These are phyloP conservation scores for Botrytis hyacinthi DNA, from an alignment of 2,329 filamentous ascomycete species.

Conservation along the genomic window DNA sequence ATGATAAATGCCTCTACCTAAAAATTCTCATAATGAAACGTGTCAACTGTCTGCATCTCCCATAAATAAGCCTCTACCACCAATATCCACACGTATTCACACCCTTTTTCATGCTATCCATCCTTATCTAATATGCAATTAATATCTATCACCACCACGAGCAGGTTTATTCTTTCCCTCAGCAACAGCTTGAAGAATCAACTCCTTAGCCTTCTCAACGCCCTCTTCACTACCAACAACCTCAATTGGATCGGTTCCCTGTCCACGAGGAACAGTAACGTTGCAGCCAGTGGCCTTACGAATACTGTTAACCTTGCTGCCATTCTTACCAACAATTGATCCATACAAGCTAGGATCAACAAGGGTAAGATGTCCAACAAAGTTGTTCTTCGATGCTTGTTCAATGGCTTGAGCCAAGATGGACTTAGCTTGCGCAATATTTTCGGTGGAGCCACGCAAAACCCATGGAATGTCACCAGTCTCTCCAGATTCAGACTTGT, in stretches of 20 bases:
- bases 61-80: slow-evolving; percentile 2
- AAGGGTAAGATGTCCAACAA: slow-evolving; percentile 71
- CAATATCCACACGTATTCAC: background rate
- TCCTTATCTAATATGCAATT: background rate
- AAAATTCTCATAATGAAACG: background rate
- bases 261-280: slow-evolving; percentile 87
- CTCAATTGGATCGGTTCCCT: slow-evolving; percentile 81
- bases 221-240: slow-evolving; percentile 77
- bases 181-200: slow-evolving; percentile 81
- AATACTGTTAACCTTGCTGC: slow-evolving; percentile 89
- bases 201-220: slow-evolving; percentile 80
- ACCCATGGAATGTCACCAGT: slow-evolving; percentile 85
- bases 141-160: slow-evolving; percentile 14
- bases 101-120: background rate
- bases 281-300: slow-evolving; percentile 89
- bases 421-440: slow-evolving; percentile 76
- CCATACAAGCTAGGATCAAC: slow-evolving; percentile 82
- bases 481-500: slow-evolving; percentile 50
- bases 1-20: background rate
- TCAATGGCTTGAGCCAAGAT: slow-evolving; percentile 71
- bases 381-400: slow-evolving; percentile 65
- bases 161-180: slow-evolving; percentile 46
- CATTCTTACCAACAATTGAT: slow-evolving; percentile 83
- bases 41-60: background rate
- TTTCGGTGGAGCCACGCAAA: slow-evolving; percentile 74